phyloP scores from a whole-genome alignment of 305 asterid species.

The Fraxinus floribunda region DNA sequence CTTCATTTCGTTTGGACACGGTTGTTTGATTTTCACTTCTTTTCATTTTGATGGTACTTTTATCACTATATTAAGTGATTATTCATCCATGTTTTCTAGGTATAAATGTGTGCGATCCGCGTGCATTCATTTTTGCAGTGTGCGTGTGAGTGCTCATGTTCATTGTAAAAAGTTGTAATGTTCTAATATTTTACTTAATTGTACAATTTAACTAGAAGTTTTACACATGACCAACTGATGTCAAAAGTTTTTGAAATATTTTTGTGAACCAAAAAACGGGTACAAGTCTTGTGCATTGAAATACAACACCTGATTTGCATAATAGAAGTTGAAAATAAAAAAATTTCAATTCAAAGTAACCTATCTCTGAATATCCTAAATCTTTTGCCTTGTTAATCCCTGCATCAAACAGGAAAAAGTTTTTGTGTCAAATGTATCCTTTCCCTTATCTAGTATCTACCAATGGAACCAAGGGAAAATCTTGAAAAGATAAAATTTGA shows the following conservation, averaged over 20 bases:
- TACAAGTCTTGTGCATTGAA: conserved; percentile 26
- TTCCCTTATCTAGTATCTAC: not conserved
- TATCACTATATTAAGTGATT: not conserved
- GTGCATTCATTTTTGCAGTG: not conserved
- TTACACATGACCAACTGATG: not conserved
- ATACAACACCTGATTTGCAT: not conserved
- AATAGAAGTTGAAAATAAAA: conserved; percentile 22
- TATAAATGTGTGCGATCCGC: not conserved
- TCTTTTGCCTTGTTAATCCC: too few relatives aligned
- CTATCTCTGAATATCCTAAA: not conserved
- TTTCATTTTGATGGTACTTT: not conserved
- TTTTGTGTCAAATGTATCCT: too few relatives aligned
- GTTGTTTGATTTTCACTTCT: not conserved
- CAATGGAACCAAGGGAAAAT: not conserved
- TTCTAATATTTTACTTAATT: not conserved
- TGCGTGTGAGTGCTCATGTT: not conserved
- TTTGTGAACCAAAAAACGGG: conserved; percentile 10
- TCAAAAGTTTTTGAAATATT: too few relatives aligned
- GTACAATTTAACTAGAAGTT: not conserved
- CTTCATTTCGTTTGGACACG: too few relatives aligned
- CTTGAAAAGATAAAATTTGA: not conserved
- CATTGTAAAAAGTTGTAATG: not conserved
- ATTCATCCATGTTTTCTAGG: not conserved
- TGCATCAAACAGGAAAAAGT: too few relatives aligned
- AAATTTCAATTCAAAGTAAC: conserved; percentile 4